Conservation (phyloP, 208 protist genomes). For the Polymyxa betae region DNA sequence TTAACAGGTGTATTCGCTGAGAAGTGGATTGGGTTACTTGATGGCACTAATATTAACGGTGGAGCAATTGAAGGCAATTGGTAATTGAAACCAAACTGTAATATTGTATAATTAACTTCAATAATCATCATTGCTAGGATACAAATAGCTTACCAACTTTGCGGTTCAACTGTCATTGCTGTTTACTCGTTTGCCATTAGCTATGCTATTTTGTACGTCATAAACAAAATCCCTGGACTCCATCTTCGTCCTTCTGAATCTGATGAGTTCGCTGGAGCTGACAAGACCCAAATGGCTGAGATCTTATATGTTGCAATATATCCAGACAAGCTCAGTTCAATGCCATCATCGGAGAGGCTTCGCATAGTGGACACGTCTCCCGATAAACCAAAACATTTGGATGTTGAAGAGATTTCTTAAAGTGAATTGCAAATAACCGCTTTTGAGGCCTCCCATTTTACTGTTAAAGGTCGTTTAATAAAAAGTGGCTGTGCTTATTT, state of each 20-base stretch:
- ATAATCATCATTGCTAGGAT: neutral
- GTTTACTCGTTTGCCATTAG: slow-evolving; percentile 40
- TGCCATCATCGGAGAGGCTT: no score
- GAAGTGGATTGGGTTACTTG: slow-evolving; percentile 21
- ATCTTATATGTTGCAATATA: slow-evolving; percentile 2
- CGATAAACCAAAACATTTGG: no score
- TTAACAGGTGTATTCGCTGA: slow-evolving; percentile 47
- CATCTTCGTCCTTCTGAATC: neutral
- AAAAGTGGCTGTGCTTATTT: no score
- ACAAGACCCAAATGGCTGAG: slow-evolving; percentile 9
- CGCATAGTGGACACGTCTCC: no score
- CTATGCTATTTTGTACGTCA: neutral
- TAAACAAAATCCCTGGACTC: slow-evolving; percentile 34
- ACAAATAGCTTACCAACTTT: neutral
- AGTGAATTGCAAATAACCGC: no score
- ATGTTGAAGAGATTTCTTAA: no score
- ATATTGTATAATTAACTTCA: neutral
- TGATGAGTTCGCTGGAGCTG: slow-evolving; percentile 7
- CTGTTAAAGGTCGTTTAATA: no score
- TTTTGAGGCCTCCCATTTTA: no score
- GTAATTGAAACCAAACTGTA: neutral
- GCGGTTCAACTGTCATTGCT: neutral
- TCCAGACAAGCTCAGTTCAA: no score
- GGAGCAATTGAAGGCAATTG: slow-evolving; percentile 27
- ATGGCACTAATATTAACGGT: slow-evolving; percentile 23